Percentiles rank a stretch among this genome's conserved stretches.
Conservation (phyloP, 2,329 filamentous ascomycete genomes). For the Microdochium nivale region DNA sequence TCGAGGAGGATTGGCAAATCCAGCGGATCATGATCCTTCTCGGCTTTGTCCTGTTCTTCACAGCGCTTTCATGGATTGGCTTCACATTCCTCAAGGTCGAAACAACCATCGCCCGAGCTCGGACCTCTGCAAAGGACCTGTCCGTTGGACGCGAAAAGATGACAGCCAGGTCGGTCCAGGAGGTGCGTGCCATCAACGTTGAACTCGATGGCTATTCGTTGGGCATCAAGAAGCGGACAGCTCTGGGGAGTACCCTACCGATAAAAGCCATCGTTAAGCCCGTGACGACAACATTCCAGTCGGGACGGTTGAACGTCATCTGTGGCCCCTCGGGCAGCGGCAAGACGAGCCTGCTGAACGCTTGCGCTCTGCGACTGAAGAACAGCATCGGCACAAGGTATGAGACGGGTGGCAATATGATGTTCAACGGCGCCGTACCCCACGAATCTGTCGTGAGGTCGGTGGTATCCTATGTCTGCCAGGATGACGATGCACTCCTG, state of each 20-base stretch:
- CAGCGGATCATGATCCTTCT: slow-evolving; percentile 56
- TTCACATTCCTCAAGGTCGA: slow-evolving; percentile 58
- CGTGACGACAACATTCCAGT: slow-evolving; percentile 56
- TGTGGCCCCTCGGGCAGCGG: slow-evolving; percentile 75
- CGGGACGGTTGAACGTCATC: slow-evolving; percentile 64
- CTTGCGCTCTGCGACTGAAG: slow-evolving; percentile 60
- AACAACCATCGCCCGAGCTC: slow-evolving; percentile 59
- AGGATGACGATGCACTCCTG: slow-evolving; percentile 68
- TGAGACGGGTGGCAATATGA: slow-evolving; percentile 49
- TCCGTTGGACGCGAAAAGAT: slow-evolving; percentile 67
- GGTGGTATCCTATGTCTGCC: slow-evolving; percentile 68
- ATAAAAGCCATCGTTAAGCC: slow-evolving; percentile 57
- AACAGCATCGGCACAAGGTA: slow-evolving; percentile 56
- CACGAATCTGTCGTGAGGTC: slow-evolving; percentile 62
- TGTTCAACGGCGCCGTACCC: slow-evolving; percentile 61
- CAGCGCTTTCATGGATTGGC: slow-evolving; percentile 49
- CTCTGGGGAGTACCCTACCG: slow-evolving; percentile 40
- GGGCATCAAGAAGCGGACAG: slow-evolving; percentile 51
- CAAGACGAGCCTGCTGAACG: slow-evolving; percentile 67
- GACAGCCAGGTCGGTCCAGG: slow-evolving; percentile 38
- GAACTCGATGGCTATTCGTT: slow-evolving; percentile 56
- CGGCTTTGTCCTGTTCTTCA: slow-evolving; percentile 56
- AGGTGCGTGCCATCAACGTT: slow-evolving; percentile 55
- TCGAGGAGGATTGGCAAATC: slow-evolving; percentile 59
- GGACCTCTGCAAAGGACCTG: slow-evolving; percentile 48